Base-by-base conservation (phyloP, 352 stramenopile species). In the Phytophthora rubi region DNA sequence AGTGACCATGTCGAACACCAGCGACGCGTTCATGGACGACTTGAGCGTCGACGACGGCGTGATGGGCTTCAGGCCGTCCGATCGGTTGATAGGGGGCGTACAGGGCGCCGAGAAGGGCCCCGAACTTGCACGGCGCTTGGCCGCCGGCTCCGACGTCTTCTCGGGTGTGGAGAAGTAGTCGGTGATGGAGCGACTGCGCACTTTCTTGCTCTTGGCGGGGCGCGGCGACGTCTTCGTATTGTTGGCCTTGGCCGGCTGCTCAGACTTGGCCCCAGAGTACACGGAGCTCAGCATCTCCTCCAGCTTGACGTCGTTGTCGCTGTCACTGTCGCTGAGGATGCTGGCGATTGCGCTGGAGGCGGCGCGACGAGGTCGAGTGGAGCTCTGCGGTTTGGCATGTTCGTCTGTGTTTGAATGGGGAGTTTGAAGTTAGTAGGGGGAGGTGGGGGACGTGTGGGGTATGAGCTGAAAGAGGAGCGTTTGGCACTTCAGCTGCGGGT, bases 1-100 rank as follows among this genome's bases (percentile, higher is more conserved):
- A 62, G 84, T 92, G 55, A 92, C 86, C 82, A 93, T 93, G 53
- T 93, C 86, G 35, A 91, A 93, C 57, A 89, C 85, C 35, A 93
- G 79, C 26, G 85, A 93, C 48, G 83, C 83, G 73, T 92, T 93
- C 85, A 93, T 93, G 26, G 83, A 90, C 56, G 85, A 91, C 60
- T 89, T 77, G 3, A 90, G 49, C 10, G 70, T 70, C 1, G 75
- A 77, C 16, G 85, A 91, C 47, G 85, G 85, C 47, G 85, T 91
- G 28, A 89, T 73, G 26, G 85, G 83, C 71, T 93, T 93, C 30
- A 90, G 56, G 10, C 39, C 61, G 16, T 68, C 49, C 5, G 39
- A 57, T 6, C 15, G 62, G 26, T 61, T 65, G 28, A 23, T 47
- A 33, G 63, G 60, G 15, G 73, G 73, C 52, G 73, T 77, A n/a